Percentiles rank a stretch among this genome's conserved stretches.
phyloP scores from a whole-genome alignment of 2,329 filamentous ascomycete species.

The Cladobotryum mycophilum region DNA sequence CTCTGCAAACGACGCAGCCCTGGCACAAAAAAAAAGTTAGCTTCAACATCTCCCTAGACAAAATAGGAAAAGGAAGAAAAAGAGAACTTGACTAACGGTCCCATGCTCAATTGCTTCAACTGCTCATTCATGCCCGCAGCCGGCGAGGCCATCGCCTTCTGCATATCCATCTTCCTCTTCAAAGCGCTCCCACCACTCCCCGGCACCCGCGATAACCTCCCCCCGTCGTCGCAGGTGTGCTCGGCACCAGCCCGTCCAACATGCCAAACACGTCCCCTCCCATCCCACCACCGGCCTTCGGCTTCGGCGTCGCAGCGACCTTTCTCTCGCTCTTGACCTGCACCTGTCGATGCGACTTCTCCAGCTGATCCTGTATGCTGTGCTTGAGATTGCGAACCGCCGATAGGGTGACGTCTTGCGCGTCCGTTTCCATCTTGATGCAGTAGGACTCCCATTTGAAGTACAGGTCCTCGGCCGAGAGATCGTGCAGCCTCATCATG shows the following conservation, averaged over 20 bases:
- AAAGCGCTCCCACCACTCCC: constrained; percentile 23
- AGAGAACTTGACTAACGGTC: constrained; percentile 19
- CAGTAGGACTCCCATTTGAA: constrained; percentile 99
- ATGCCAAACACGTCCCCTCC: constrained; percentile 75
- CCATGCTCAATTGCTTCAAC: constrained; percentile 24
- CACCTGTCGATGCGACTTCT: constrained; percentile 63
- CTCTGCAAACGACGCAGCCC: constrained; percentile 55
- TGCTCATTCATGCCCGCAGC: constrained; percentile 28
- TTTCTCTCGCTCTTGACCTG: constrained; percentile 60
- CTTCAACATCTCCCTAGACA: not conserved
- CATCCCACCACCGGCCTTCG: constrained; percentile 32
- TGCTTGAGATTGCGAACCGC: constrained; percentile 76
- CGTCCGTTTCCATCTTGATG: constrained; percentile 84
- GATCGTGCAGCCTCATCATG: constrained; percentile 75
- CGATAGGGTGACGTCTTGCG: constrained; percentile 60
- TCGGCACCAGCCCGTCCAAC: constrained; percentile 65
- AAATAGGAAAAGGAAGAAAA: not conserved
- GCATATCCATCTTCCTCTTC: constrained; percentile 27
- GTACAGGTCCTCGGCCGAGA: constrained; percentile 80
- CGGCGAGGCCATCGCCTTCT: constrained; percentile 27
- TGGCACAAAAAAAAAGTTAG: constrained; percentile 12
- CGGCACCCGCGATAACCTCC: constrained; percentile 35
- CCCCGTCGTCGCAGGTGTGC: constrained; percentile 46
- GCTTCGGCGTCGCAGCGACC: constrained; percentile 56
- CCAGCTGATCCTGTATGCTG: constrained; percentile 75